Percentiles rank a stretch among this genome's conserved stretches.
Conservation (phyloP, 257 asterid species). For the Perilla frutescens region DNA sequence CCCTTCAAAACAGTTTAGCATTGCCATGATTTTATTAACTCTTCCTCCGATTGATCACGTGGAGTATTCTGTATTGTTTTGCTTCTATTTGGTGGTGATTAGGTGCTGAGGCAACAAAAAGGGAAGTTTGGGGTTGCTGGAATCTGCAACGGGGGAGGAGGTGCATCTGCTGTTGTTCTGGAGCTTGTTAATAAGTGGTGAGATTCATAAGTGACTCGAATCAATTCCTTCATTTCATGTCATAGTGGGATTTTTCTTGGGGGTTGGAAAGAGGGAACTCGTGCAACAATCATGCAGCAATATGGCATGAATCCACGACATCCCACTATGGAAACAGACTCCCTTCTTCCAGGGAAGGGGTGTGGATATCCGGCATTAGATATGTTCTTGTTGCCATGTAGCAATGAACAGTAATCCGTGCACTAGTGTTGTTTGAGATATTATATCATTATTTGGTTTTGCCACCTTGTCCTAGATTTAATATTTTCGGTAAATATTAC, state of each 20-base stretch:
- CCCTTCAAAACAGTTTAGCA: constrained; percentile 4
- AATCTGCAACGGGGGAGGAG: constrained; percentile 97
- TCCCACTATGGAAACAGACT: too few relatives aligned
- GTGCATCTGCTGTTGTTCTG: constrained; percentile 87
- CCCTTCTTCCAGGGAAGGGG: too few relatives aligned
- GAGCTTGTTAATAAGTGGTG: constrained; percentile 58
- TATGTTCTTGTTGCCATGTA: background rate
- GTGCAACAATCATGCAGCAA: too few relatives aligned
- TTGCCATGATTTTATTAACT: background rate
- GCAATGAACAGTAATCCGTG: background rate
- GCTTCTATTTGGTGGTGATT: constrained; percentile 32
- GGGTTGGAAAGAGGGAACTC: background rate
- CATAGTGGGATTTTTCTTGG: background rate
- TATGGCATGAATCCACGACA: too few relatives aligned
- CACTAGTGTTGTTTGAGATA: background rate
- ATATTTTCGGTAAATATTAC: background rate
- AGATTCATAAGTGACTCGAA: constrained; percentile 8
- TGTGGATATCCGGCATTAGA: too few relatives aligned
- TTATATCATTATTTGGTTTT: too few relatives aligned
- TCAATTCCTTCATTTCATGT: background rate
- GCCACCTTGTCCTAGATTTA: too few relatives aligned
- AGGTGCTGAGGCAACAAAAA: constrained; percentile 77
- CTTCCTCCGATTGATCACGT: constrained; percentile 17
- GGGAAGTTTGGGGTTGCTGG: constrained; percentile 90
- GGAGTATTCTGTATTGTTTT: background rate